Conservation (phyloP, 73 alveolate species). For the Uronychia setigera region DNA sequence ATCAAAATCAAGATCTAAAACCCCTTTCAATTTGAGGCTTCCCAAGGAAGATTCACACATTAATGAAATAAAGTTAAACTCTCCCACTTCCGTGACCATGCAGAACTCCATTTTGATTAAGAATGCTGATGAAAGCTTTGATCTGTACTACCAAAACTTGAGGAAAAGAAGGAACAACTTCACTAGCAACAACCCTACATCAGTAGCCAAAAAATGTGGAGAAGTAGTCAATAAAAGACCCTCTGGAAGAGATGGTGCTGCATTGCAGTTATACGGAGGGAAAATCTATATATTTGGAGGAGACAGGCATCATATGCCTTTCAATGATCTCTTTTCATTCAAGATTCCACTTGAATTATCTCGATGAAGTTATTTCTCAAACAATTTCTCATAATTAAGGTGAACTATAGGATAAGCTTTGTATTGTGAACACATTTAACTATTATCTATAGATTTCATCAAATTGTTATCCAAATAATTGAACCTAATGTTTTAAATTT, state of each 20-base stretch:
- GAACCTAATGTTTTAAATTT: too few species aligned
- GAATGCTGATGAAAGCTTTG: conserved; percentile 59
- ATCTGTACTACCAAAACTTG: conserved; percentile 42
- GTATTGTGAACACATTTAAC: too few species aligned
- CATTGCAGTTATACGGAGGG: conserved; percentile 53
- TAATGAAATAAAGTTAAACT: conserved; percentile 25
- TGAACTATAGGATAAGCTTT: too few species aligned
- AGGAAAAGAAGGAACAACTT: conserved; percentile 29
- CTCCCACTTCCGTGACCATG: conserved; percentile 74
- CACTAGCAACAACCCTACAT: too few species aligned
- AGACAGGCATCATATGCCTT: conserved; percentile 85
- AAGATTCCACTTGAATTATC: too few species aligned
- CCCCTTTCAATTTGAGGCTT: not conserved
- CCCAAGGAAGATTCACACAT: not conserved
- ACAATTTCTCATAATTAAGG: too few species aligned
- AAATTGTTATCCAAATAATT: too few species aligned
- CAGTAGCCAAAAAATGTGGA: conserved; percentile 17
- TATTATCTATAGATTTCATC: too few species aligned
- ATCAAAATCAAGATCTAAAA: not conserved
- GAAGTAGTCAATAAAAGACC: conserved; percentile 54
- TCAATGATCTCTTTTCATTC: conserved; percentile 57
- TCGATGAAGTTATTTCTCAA: too few species aligned
- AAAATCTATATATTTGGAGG: conserved; percentile 71
- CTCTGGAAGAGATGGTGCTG: conserved; percentile 77
- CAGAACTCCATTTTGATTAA: conserved; percentile 59